Conservation (phyloP, 176 grass and related monocot genomes). For the bread wheat (Triticum aestivum) region IWGSC_CS_RefSeq_v2.1 NC_057814.1:48363077-48363576, state of each 20-base stretch:
- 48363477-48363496: neutral
- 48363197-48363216: constrained; percentile 30
- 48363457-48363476: neutral
- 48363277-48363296: neutral
- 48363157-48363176: neutral
- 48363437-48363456: constrained; percentile 1
- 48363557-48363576: neutral
- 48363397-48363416: neutral
- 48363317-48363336: neutral
- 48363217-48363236: constrained; percentile 20
- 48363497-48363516: neutral
- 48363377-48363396: neutral
- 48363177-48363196: constrained; percentile 15
- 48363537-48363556: neutral
- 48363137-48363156: neutral
- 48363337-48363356: neutral
- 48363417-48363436: neutral
- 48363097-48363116: neutral
- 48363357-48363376: neutral
- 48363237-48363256: neutral
- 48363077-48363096: neutral
- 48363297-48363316: neutral
- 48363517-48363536: neutral
- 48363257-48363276: neutral
- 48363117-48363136: neutral